These are phyloP conservation scores for Backusella psychrophila DNA, from an alignment of 192 early-diverging fungal genomes.

Conservation along the genomic window DNA sequence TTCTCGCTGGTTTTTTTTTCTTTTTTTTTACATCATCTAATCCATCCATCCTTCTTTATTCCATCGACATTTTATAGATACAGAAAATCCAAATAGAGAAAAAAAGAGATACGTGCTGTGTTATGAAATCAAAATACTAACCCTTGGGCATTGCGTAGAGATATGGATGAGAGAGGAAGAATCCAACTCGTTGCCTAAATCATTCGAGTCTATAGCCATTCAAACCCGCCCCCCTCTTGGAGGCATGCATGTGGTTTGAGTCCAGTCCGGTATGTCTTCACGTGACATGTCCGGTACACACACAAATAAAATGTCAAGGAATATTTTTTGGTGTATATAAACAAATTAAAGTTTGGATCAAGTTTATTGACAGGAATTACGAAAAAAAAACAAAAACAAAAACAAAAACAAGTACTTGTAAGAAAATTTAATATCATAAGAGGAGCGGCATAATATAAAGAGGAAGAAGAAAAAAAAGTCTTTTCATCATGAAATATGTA, in stretches of 20 bases:
- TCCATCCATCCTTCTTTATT: neutral
- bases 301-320: too few species aligned
- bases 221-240: neutral
- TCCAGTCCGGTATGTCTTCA: neutral
- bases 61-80: neutral
- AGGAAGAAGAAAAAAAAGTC: too few species aligned
- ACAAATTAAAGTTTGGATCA: too few species aligned
- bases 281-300: neutral
- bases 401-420: too few species aligned
- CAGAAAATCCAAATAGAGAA: neutral
- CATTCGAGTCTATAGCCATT: neutral
- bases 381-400: too few species aligned
- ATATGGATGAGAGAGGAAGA: constrained; percentile 21
- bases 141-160: constrained; percentile 16
- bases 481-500: too few species aligned
- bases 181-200: neutral
- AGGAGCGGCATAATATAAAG: too few species aligned
- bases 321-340: too few species aligned
- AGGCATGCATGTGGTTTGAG: neutral
- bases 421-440: too few species aligned
- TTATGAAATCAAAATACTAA: neutral
- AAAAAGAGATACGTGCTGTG: neutral
- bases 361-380: too few species aligned
- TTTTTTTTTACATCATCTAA: neutral
- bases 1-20: neutral